phyloP scores from a whole-genome alignment of 768 basidiomycete genomes.

The Asterophora lycoperdoides region DNA sequence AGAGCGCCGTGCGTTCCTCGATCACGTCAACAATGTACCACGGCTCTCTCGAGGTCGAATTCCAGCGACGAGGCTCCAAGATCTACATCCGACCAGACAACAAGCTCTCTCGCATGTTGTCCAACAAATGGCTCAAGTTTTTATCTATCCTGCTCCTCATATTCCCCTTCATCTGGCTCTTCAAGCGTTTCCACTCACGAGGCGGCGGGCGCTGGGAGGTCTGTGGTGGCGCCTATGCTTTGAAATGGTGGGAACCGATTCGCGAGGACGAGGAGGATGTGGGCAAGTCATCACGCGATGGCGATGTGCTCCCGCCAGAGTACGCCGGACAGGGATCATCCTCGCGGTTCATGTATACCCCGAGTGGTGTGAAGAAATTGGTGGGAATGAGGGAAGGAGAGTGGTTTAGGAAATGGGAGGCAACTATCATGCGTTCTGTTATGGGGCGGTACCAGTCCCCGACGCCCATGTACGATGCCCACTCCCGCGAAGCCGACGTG shows the following conservation, averaged over 20 bases:
- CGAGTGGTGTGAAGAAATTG: slow-evolving; percentile 35
- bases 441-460: slow-evolving; percentile 38
- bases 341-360: slow-evolving; percentile 27
- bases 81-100: slow-evolving; percentile 69
- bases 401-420: slow-evolving; percentile 80
- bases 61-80: slow-evolving; percentile 41
- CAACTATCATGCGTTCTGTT: slow-evolving; percentile 59
- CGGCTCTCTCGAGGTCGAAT: slow-evolving; percentile 46
- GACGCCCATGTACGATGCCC: slow-evolving; percentile 24
- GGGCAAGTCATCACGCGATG: background rate
- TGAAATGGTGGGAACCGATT: slow-evolving; percentile 47
- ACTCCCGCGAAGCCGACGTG: slow-evolving; percentile 4
- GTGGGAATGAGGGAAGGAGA: slow-evolving; percentile 67
- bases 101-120: slow-evolving; percentile 59
- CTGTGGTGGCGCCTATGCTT: slow-evolving; percentile 71
- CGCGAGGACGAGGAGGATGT: background rate
- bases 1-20: slow-evolving; percentile 37
- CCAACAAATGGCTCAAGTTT: slow-evolving; percentile 67
- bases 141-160: slow-evolving; percentile 65
- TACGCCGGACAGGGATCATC: slow-evolving; percentile 5
- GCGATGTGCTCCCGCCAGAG: slow-evolving; percentile 4
- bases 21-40: slow-evolving; percentile 41
- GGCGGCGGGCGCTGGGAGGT: slow-evolving; percentile 78
- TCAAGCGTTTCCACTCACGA: slow-evolving; percentile 56
- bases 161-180: slow-evolving; percentile 81